phyloP scores from a whole-genome alignment of 2,329 filamentous ascomycete species.

The Chaetomium globosum region DNA sequence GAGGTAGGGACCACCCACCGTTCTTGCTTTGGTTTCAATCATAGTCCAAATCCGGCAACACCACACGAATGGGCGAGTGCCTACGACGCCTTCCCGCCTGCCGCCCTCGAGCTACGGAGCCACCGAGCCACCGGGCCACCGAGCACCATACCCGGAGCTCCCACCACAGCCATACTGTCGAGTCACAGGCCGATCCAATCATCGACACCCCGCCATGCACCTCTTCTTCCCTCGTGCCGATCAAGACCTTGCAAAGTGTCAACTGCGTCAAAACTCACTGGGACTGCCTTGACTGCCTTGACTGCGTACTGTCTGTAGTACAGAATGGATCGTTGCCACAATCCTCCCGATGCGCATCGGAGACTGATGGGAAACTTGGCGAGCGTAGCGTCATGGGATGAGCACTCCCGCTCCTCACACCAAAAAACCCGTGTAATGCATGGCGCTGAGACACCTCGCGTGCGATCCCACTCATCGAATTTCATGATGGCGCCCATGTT shows the following conservation, averaged over 20 bases:
- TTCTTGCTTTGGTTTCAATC: conserved; percentile 1
- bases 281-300: no score
- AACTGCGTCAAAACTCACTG: not conserved
- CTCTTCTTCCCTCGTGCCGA: not conserved
- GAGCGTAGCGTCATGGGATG: not conserved
- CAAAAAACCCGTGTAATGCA: not conserved
- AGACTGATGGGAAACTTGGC: not conserved
- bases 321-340: not conserved
- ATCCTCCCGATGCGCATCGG: conserved; percentile 1
- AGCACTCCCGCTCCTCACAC: not conserved
- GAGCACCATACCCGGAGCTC: not conserved
- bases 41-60: not conserved
- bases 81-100: not conserved
- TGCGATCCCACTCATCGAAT: not conserved
- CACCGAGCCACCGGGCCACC: no score
- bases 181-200: not conserved
- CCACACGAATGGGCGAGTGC: not conserved
- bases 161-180: not conserved
- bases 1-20: not conserved
- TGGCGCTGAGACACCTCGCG: conserved; percentile 2
- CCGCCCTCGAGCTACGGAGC: not conserved
- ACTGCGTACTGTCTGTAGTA: not conserved
- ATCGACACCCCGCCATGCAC: not conserved
- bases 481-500: not conserved
- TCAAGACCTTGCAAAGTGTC: not conserved